Conservation (phyloP, 148 eudicot genomes). For the Amaranthus palmeri region DNA sequence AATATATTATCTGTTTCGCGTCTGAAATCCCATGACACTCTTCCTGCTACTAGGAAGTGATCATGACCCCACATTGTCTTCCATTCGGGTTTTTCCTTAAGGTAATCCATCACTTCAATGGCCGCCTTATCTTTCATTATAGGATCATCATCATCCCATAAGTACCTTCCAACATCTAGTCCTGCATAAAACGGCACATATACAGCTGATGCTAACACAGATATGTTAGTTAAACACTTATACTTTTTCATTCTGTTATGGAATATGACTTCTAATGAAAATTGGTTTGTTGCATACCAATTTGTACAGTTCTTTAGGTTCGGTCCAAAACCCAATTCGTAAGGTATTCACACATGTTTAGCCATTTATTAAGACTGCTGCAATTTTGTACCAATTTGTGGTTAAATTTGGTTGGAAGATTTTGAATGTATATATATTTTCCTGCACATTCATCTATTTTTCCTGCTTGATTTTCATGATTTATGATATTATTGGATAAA, state of each 20-base stretch:
- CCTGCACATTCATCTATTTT: constrained; percentile 42
- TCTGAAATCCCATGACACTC: constrained; percentile 84
- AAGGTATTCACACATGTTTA: constrained; percentile 45
- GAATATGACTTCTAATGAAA: constrained; percentile 58
- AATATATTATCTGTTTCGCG: constrained; percentile 27
- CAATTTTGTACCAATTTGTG: constrained; percentile 43
- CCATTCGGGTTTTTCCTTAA: constrained; percentile 62
- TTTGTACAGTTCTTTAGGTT: constrained; percentile 25
- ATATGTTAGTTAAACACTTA: constrained; percentile 53
- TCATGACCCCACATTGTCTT: constrained; percentile 42
- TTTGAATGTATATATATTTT: constrained; percentile 54
- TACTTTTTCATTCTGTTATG: constrained; percentile 65
- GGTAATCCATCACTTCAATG: constrained; percentile 39
- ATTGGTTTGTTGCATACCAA: constrained; percentile 64
- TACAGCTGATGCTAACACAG: constrained; percentile 54
- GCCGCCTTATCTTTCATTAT: constrained; percentile 39
- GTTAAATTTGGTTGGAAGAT: constrained; percentile 52
- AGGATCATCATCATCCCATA: constrained; percentile 26
- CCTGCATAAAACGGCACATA: constrained; percentile 74
- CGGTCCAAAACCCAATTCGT: constrained; percentile 55
- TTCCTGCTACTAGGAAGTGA: constrained; percentile 68
- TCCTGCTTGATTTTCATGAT: background rate
- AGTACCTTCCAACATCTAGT: constrained; percentile 50
- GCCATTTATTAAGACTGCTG: constrained; percentile 36
- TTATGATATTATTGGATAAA: too few species aligned